Base-by-base conservation (phyloP, 371 early-diverging fungal species). In the Paraphysoderma sedebokerense region DNA sequence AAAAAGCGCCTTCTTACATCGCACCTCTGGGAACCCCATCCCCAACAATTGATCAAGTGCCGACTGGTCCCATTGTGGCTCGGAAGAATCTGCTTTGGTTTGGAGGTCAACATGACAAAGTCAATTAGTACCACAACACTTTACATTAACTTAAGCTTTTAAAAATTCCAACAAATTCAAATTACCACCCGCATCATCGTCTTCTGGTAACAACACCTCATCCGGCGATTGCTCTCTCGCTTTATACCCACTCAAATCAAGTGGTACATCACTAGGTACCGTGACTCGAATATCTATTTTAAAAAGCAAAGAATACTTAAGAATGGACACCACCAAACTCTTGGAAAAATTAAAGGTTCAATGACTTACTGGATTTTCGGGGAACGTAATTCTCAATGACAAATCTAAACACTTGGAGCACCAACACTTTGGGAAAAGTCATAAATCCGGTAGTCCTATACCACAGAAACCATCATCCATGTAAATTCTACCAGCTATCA, bases 11-110 rank as follows among this genome's bases (percentile, higher is more conserved):
- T 82, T 79, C 46, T 73, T 72, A 54, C 85, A 82, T 32, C 89
- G 72, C 42, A 68, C 69, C 51, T 82, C 77, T 3, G 90, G 77
- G 62, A 97, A 90, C 3, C 97, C 97, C 90, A 92, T 90, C 23
- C 66, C 62, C 61, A 82, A 61, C 30, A 97, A 60, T 51, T 86
- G 82, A 9, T 71, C 72, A 31, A 93, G 55, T 9, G 71, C 78
- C 1, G 22, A 59, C 46, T 68, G 66, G 57, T 92, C 78, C 12
- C 87, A 63, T 0, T 47, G 39, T 0, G 76, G 76, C 46, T 58
- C 78, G 2, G 46, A 28, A 9, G 44, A n/a, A 1, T 26, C 52
- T 33, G 37, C 34, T 19, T 27, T 31, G 28, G 41, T 26, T 20
- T 9, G 30, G 2, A 30, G 30, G 6, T 9, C 5, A n/a, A n/a